A percentile compares a stretch with the other conserved stretches of the same genome.
phyloP scores from a whole-genome alignment of 1,284 basidiomycete species.

The Sanguinoderma infundibulare region DNA sequence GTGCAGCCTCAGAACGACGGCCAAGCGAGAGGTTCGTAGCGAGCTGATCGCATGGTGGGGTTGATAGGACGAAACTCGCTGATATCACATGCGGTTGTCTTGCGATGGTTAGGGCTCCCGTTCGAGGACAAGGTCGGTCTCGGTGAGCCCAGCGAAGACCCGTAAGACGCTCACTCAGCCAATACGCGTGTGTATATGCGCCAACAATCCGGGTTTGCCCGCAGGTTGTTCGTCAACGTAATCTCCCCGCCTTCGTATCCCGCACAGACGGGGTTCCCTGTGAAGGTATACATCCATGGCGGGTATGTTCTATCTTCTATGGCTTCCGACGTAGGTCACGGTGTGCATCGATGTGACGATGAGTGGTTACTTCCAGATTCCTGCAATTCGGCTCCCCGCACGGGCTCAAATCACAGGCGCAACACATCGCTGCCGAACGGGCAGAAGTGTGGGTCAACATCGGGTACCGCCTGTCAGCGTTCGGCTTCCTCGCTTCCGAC shows the following conservation, averaged over 20 bases:
- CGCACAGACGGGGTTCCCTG: conserved; percentile 53
- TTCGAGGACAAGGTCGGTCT: conserved; percentile 64
- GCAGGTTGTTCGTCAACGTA: conserved; percentile 72
- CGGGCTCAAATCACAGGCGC: conserved; percentile 58
- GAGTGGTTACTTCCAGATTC: conserved; percentile 50
- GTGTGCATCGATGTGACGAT: not conserved
- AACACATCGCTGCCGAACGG: conserved; percentile 65
- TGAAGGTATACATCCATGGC: conserved; percentile 79
- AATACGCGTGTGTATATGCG: not conserved
- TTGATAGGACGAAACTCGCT: not conserved
- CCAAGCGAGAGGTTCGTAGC: conserved; percentile 50
- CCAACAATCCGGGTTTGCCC: not conserved
- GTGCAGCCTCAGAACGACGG: conserved; percentile 68
- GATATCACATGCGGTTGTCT: not conserved
- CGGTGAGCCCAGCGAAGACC: conserved; percentile 71
- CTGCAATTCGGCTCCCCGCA: conserved; percentile 82
- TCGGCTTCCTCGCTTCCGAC: conserved; percentile 74
- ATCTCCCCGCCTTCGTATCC: conserved; percentile 64
- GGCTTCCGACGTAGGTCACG: not conserved
- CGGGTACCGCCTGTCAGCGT: conserved; percentile 72
- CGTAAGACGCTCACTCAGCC: conserved; percentile 43
- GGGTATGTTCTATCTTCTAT: conserved; percentile 54
- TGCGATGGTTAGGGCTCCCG: conserved; percentile 39
- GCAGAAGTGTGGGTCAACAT: conserved; percentile 76
- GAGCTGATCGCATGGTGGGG: not conserved